A percentile compares a stretch with the other conserved stretches of the same genome.
These are phyloP conservation scores for Pseudogymnoascus pannorum DNA, from an alignment of 2,329 filamentous ascomycete species.

Conservation along the genomic window DNA sequence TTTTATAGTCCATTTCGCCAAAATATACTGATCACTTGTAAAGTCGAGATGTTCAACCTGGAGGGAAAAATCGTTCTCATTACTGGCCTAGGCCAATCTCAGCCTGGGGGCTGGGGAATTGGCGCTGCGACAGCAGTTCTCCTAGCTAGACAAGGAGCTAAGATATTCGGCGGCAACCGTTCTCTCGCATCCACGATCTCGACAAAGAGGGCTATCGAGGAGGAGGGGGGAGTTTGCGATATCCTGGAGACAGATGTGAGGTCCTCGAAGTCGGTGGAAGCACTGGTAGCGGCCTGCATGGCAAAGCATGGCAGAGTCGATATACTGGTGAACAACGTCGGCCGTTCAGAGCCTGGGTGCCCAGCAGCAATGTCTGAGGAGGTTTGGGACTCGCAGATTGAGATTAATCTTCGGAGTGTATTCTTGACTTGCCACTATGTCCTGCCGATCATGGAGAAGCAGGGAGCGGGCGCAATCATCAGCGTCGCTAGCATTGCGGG, in stretches of 20 bases:
- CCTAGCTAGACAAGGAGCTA: conserved; percentile 38
- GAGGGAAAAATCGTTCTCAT: conserved; percentile 35
- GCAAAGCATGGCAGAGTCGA: conserved; percentile 47
- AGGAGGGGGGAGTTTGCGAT: conserved; percentile 30
- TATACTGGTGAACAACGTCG: conserved; percentile 53
- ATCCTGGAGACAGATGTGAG: conserved; percentile 45
- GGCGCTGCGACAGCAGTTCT: conserved; percentile 40
- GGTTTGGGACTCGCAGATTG: conserved; percentile 43
- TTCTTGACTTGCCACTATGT: conserved; percentile 45
- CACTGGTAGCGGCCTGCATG: conserved; percentile 43
- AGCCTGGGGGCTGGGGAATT: conserved; percentile 41
- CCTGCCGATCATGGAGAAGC: conserved; percentile 45
- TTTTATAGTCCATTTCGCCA: background rate
- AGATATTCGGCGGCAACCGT: conserved; percentile 41
- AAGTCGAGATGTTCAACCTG: conserved; percentile 30
- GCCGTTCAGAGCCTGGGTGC: conserved; percentile 44
- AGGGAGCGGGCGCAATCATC: conserved; percentile 36
- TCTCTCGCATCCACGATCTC: conserved; percentile 33
- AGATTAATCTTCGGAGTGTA: conserved; percentile 47
- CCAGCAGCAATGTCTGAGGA: conserved; percentile 41
- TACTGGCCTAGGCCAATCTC: conserved; percentile 35
- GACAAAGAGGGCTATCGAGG: conserved; percentile 33
- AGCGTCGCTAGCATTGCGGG: conserved; percentile 46
- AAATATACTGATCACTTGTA: background rate
- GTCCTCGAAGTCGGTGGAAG: conserved; percentile 41